These are phyloP conservation scores for Saturnispora quitensis DNA, from an alignment of 805 yeast genomes.

Conservation along the genomic window DNA sequence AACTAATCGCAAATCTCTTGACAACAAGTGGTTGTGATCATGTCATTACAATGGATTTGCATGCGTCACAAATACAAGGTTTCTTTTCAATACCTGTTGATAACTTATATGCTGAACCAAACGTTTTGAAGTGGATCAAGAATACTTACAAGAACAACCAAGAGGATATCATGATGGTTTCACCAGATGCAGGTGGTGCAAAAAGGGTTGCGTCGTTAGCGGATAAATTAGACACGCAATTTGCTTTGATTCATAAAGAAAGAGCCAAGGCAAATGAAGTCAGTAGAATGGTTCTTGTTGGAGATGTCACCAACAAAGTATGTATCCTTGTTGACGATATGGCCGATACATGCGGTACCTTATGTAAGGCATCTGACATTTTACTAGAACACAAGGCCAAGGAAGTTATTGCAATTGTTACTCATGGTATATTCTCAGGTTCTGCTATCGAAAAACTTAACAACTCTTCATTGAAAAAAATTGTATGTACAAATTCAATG, in stretches of 20 bases:
- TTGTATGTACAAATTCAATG: slow-evolving; percentile 89
- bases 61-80: slow-evolving; percentile 97
- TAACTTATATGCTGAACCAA: slow-evolving; percentile 91
- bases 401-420: slow-evolving; percentile 84
- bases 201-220: slow-evolving; percentile 93
- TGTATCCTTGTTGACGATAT: slow-evolving; percentile 91
- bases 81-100: slow-evolving; percentile 94
- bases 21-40: slow-evolving; percentile 94
- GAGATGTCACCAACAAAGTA: slow-evolving; percentile 77
- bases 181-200: slow-evolving; percentile 99
- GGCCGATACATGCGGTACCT: slow-evolving; percentile 98
- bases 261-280: slow-evolving; percentile 93
- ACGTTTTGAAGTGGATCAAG: slow-evolving; percentile 71
- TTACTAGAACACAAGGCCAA: slow-evolving; percentile 73
- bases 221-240: slow-evolving; percentile 81
- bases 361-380: slow-evolving; percentile 89
- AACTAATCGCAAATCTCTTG: slow-evolving; percentile 81
- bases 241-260: slow-evolving; percentile 95
- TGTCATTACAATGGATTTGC: slow-evolving; percentile 93
- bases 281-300: slow-evolving; percentile 89
- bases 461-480: slow-evolving; percentile 54
- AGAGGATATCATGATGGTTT: slow-evolving; percentile 64
- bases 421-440: slow-evolving; percentile 91
- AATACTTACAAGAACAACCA: slow-evolving; percentile 34
- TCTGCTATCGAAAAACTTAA: slow-evolving; percentile 68